These are phyloP conservation scores for Kandelia obovata DNA, from an alignment of 345 rosid species.

Conservation along the genomic window DNA sequence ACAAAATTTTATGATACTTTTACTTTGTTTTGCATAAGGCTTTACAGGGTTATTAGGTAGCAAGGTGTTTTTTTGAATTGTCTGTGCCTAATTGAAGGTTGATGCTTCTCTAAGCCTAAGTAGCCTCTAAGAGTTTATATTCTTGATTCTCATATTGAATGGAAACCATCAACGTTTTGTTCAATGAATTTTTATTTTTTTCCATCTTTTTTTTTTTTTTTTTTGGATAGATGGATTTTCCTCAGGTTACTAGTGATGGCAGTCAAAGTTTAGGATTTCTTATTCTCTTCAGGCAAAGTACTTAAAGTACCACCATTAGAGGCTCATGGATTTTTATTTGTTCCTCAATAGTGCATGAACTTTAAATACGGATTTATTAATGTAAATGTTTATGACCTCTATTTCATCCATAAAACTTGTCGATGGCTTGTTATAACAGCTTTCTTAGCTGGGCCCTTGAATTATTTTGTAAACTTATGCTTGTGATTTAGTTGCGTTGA, in stretches of 20 bases:
- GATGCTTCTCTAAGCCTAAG: neutral
- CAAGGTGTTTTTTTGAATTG: neutral
- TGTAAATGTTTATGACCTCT: too few species aligned
- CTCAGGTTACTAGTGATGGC: neutral
- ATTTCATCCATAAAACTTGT: too few species aligned
- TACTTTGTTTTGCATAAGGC: neutral
- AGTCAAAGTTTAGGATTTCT: neutral
- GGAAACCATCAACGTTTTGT: conserved; percentile 1
- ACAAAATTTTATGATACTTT: neutral
- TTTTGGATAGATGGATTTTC: conserved; percentile 9
- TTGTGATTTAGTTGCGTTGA: too few species aligned
- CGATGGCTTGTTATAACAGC: too few species aligned
- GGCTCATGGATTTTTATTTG: too few species aligned
- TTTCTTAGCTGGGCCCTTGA: too few species aligned
- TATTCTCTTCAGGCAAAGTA: neutral
- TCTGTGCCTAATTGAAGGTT: neutral
- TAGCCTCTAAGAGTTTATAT: neutral
- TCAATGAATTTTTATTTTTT: neutral
- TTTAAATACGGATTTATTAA: too few species aligned
- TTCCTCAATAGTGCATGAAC: too few species aligned
- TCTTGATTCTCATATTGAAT: neutral
- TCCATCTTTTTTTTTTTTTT: neutral
- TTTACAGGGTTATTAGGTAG: neutral
- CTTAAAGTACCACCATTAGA: too few species aligned
- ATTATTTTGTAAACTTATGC: too few species aligned